A percentile compares a stretch with the other conserved stretches of the same genome.
These are phyloP conservation scores for Cordyceps fumosorosea DNA, from an alignment of 2,329 filamentous ascomycete genomes.

Conservation along the genomic window DNA sequence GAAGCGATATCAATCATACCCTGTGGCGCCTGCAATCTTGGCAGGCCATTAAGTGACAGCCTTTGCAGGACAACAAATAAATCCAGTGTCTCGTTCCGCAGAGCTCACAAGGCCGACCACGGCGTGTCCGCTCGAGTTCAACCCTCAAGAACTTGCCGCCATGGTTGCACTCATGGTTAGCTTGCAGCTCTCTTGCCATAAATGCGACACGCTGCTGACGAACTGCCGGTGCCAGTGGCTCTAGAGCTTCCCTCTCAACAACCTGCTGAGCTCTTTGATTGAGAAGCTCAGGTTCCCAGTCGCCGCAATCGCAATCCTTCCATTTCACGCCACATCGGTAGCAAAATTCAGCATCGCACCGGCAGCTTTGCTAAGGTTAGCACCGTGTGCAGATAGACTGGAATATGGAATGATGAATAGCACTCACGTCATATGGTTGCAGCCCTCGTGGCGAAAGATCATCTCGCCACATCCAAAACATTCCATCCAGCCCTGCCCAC, in stretches of 20 bases:
- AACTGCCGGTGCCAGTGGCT: conserved; percentile 10
- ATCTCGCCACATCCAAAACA: conserved; percentile 14
- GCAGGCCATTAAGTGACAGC: conserved; percentile 7
- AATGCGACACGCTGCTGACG: conserved; percentile 3
- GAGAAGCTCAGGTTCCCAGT: conserved; percentile 12
- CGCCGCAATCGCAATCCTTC: conserved; percentile 12
- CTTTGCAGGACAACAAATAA: conserved; percentile 11
- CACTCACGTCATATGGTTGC: conserved; percentile 14
- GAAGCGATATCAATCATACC: neutral
- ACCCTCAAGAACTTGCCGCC: conserved; percentile 9
- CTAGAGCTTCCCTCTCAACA: conserved; percentile 11
- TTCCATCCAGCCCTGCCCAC: conserved; percentile 3
- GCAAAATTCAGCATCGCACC: conserved; percentile 12
- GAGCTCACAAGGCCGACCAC: conserved; percentile 2
- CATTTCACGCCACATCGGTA: conserved; percentile 13
- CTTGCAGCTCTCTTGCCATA: conserved; percentile 10
- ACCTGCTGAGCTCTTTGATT: conserved; percentile 12
- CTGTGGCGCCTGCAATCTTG: neutral
- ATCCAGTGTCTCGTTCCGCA: conserved; percentile 6
- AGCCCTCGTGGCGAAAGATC: conserved; percentile 12
- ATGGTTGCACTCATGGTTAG: conserved; percentile 10
- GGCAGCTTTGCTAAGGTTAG: conserved; percentile 1
- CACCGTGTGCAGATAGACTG: neutral
- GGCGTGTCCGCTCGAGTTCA: neutral
- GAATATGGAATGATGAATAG: neutral